phyloP scores from a whole-genome alignment of 208 protist species.

The Leptomonas seymouri region DNA sequence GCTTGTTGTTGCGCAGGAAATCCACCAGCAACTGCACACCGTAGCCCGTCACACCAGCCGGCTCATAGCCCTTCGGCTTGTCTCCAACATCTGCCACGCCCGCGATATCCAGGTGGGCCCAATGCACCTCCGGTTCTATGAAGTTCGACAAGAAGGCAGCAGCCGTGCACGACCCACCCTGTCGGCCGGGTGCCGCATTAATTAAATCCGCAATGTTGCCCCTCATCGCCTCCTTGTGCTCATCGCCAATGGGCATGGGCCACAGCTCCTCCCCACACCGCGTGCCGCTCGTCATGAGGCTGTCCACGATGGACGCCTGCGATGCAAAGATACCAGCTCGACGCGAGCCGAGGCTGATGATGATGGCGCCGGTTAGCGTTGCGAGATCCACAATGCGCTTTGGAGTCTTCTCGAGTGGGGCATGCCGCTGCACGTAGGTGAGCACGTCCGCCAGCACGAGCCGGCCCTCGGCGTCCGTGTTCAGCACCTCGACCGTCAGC shows the following conservation, averaged over 20 bases:
- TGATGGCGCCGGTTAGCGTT: conserved; percentile 90
- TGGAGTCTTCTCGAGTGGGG: conserved; percentile 58
- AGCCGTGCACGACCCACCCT: conserved; percentile 82
- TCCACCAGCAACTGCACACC: conserved; percentile 86
- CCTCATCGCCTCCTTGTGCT: conserved; percentile 75
- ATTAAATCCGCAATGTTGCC: conserved; percentile 73
- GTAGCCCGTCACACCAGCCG: conserved; percentile 78
- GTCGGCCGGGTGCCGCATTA: conserved; percentile 50
- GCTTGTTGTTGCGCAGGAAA: conserved; percentile 50
- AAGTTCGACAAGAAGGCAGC: conserved; percentile 87
- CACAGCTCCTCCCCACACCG: conserved; percentile 79
- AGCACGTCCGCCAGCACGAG: conserved; percentile 91
- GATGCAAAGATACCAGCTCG: conserved; percentile 82
- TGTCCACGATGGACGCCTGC: conserved; percentile 36
- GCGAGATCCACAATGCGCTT: conserved; percentile 87
- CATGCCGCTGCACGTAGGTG: conserved; percentile 82
- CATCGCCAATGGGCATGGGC: conserved; percentile 86
- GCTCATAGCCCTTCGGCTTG: conserved; percentile 66
- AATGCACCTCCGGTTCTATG: conserved; percentile 55
- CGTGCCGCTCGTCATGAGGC: conserved; percentile 57
- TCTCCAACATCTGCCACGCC: conserved; percentile 66
- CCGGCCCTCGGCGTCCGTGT: conserved; percentile 93
- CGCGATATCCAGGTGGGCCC: conserved; percentile 88
- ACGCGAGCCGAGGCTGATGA: conserved; percentile 74
- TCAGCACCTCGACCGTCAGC: conserved; percentile 87